Percentiles rank a stretch among this genome's conserved stretches.
Conservation (phyloP, 208 protist genomes). For the Wallacemonas collosoma region DNA sequence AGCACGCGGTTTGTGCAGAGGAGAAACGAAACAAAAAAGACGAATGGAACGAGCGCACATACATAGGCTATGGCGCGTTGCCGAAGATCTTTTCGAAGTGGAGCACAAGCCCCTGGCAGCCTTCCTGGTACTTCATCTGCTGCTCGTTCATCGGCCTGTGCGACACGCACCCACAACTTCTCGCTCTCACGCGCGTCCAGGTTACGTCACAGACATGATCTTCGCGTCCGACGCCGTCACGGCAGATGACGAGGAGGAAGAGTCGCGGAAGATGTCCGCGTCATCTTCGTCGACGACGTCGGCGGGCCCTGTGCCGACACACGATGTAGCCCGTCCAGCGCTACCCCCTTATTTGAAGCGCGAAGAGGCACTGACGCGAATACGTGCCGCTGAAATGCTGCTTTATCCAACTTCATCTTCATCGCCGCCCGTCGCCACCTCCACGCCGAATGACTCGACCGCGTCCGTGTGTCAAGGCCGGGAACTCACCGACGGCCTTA, state of each 20-base stretch:
- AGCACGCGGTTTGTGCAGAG: background rate
- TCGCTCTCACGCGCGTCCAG: background rate
- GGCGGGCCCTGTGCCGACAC: background rate
- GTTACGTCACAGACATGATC: conserved; percentile 9
- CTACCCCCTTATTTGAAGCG: conserved; percentile 42
- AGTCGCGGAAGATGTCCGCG: too few species aligned
- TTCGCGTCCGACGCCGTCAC: conserved; percentile 13
- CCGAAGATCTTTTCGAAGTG: conserved; percentile 49
- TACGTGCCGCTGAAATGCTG: conserved; percentile 56
- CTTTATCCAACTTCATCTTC: conserved; percentile 18
- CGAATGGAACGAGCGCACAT: conserved; percentile 21
- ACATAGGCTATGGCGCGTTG: conserved; percentile 29
- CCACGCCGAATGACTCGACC: background rate
- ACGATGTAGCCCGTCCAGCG: conserved; percentile 12
- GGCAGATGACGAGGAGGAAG: background rate
- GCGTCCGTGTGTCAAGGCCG: too few species aligned
- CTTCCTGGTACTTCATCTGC: conserved; percentile 39
- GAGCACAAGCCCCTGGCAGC: conserved; percentile 45
- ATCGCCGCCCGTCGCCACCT: background rate
- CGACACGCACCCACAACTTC: background rate
- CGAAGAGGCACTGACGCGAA: conserved; percentile 46
- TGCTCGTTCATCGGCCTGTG: conserved; percentile 21
- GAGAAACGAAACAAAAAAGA: background rate
- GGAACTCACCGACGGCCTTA: conserved; percentile 12
- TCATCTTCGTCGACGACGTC: too few species aligned